Base-by-base conservation (phyloP, 2,329 filamentous ascomycete species). In the Colletotrichum camelliae region DNA sequence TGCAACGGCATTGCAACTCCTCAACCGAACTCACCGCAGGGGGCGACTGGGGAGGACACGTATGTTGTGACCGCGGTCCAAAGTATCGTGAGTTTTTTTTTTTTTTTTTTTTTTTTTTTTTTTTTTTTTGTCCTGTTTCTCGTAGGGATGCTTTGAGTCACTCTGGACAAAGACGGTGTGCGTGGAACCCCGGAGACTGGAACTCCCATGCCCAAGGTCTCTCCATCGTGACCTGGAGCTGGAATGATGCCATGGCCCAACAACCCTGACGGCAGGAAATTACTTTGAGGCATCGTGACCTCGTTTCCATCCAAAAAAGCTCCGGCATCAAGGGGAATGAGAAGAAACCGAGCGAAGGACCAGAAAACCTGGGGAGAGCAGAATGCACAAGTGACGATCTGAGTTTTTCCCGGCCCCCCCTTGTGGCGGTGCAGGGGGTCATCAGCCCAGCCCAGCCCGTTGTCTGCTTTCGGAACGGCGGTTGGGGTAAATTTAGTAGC, bases 201-300 rank as follows among this genome's bases (percentile, higher is more conserved):
- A 27, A 35, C 65, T 62, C 10, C 43, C 43, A 52, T 21, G 2
- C 43, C 43, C 43, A 52, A 6, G 61, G 37, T 65, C 60, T 71
- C 58, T 39, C 67, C 39, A 73, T 73, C 73, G 70, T 73, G 64
- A 75, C 73, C 64, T 52, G 29, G 64, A 35, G 43, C 35, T 68
- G 73, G 70, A 75, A 73, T 73, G 70, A 58, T 75, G 73, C 35
- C 65, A 75, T 75, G 48, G 24, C 18, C 43, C 16, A 61, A n/a
- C 31, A 72, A 73, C 73, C 64, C 57, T 64, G 64, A 68, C 16
- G 15, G 35, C 12, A 58, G 64, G 57, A 73, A 64, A 75, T 73
- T 69, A 48, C 7, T 62, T 27, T 24, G 62, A 62, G 57, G 64
- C 70, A 72, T 72, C 69, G 72, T 75, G 70, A 75, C 70, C 73